phyloP scores from a whole-genome alignment of 352 stramenopile species.

The Globisporangium nodosum region DNA sequence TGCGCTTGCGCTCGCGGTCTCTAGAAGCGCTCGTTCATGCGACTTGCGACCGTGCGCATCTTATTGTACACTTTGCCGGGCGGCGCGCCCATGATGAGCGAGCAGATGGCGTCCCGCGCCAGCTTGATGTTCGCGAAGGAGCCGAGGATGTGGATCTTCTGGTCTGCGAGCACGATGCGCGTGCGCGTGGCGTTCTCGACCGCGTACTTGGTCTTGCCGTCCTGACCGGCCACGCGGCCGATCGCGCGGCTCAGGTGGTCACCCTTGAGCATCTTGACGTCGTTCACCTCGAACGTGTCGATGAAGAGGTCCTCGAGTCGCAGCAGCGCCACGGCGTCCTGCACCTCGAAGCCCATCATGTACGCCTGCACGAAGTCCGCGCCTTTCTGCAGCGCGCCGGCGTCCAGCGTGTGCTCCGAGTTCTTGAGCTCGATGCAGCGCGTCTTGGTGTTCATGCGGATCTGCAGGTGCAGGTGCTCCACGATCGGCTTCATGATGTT shows the following conservation, averaged over 20 bases:
- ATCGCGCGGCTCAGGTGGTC: conserved; percentile 99
- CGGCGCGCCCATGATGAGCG: conserved; percentile 94
- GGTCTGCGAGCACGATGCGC: conserved; percentile 97
- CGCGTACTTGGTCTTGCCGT: conserved; percentile 98
- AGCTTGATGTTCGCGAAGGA: conserved; percentile 98
- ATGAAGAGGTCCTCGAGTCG: conserved; percentile 98
- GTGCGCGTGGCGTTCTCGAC: conserved; percentile 99
- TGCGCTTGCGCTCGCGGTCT: not conserved
- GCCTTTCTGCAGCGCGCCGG: conserved; percentile 94
- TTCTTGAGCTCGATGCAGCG: conserved; percentile 98
- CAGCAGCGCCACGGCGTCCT: conserved; percentile 96
- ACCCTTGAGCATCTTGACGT: conserved; percentile 96
- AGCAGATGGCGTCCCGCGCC: conserved; percentile 89
- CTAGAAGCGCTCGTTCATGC: conserved; percentile 98
- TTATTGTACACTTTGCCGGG: conserved; percentile 99
- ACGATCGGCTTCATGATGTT: conserved; percentile 98
- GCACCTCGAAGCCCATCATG: conserved; percentile 99
- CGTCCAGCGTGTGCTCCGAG: conserved; percentile 92
- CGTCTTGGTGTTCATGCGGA: conserved; percentile 99
- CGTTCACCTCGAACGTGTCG: conserved; percentile 98
- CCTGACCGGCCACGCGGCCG: conserved; percentile 96
- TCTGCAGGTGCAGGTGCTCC: conserved; percentile 97
- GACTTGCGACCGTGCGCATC: conserved; percentile 98
- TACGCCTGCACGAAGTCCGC: conserved; percentile 98
- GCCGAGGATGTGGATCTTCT: conserved; percentile 98